Conservation (phyloP, 1,139 yeast species). For the Pichia sp. region DNA sequence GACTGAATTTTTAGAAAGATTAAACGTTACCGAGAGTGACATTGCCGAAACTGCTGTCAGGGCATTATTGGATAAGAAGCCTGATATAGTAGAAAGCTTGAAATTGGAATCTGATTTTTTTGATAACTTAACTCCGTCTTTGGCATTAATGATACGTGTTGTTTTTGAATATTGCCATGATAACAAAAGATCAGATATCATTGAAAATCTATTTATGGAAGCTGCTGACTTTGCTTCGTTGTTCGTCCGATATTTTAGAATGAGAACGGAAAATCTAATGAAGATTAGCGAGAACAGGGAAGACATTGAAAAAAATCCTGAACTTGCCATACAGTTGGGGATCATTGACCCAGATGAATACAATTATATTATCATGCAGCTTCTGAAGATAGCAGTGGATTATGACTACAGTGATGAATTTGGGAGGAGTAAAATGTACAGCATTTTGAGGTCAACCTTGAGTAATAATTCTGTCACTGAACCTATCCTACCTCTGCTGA, state of each 20-base stretch:
- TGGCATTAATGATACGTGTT: slow-evolving; percentile 66
- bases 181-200: slow-evolving; percentile 47
- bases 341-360: slow-evolving; percentile 48
- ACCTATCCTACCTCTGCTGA: slow-evolving; percentile 49
- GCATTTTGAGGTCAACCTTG: slow-evolving; percentile 61
- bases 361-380: slow-evolving; percentile 73
- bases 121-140: slow-evolving; percentile 69
- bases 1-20: slow-evolving; percentile 61
- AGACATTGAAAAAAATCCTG: slow-evolving; percentile 19
- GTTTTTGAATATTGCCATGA: slow-evolving; percentile 63
- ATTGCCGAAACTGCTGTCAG: slow-evolving; percentile 66
- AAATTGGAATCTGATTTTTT: slow-evolving; percentile 60
- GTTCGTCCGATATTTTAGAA: slow-evolving; percentile 49
- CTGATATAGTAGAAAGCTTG: slow-evolving; percentile 57
- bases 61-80: slow-evolving; percentile 56
- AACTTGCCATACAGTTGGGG: slow-evolving; percentile 22
- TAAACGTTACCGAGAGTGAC: slow-evolving; percentile 63
- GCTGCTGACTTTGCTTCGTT: slow-evolving; percentile 65
- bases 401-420: slow-evolving; percentile 90
- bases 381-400: slow-evolving; percentile 61
- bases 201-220: slow-evolving; percentile 78
- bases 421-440: slow-evolving; percentile 80
- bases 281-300: slow-evolving; percentile 32
- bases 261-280: slow-evolving; percentile 39
- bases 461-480: slow-evolving; percentile 35